phyloP scores from a whole-genome alignment of 768 basidiomycete genomes.

The Collybiopsis confluens region DNA sequence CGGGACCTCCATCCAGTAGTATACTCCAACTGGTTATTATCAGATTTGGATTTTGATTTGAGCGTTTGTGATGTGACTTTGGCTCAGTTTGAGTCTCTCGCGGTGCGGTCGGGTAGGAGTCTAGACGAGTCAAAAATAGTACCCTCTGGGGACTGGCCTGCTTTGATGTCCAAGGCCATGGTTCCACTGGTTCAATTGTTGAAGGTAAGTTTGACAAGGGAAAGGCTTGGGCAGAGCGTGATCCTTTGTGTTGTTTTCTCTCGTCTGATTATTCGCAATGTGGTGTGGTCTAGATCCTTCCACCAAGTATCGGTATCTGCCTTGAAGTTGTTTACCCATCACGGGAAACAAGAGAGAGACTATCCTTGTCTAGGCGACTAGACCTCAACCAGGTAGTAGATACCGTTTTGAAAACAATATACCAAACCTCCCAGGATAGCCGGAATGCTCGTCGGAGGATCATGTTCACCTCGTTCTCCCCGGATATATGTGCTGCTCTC shows the following conservation, averaged over 20 bases:
- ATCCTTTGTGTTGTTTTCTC: too few relatives aligned
- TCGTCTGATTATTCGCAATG: too few relatives aligned
- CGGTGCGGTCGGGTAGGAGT: constrained; percentile 44
- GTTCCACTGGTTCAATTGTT: constrained; percentile 72
- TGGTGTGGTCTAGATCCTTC: constrained; percentile 44
- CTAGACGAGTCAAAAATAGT: constrained; percentile 23
- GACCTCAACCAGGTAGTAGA: constrained; percentile 84
- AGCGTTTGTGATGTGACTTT: constrained; percentile 82
- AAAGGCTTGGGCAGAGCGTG: too few relatives aligned
- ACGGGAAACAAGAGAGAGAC: constrained; percentile 36
- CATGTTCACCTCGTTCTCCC: constrained; percentile 90
- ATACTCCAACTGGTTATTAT: constrained; percentile 72
- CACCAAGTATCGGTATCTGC: constrained; percentile 64
- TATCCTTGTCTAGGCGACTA: constrained; percentile 45
- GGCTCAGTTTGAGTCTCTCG: constrained; percentile 71
- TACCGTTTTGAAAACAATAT: constrained; percentile 78
- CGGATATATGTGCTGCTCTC: constrained; percentile 82
- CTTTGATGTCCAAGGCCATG: constrained; percentile 50
- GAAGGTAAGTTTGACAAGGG: constrained; percentile 46
- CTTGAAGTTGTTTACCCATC: constrained; percentile 82
- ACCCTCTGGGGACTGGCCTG: constrained; percentile 41
- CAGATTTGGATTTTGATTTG: constrained; percentile 68
- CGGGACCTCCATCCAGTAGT: constrained; percentile 88
- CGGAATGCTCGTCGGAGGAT: constrained; percentile 65
- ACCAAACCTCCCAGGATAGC: constrained; percentile 53